A percentile compares a stretch with the other conserved stretches of the same genome.
Conservation (phyloP, 2,329 filamentous ascomycete species). For the Trichoderma sp. region DNA sequence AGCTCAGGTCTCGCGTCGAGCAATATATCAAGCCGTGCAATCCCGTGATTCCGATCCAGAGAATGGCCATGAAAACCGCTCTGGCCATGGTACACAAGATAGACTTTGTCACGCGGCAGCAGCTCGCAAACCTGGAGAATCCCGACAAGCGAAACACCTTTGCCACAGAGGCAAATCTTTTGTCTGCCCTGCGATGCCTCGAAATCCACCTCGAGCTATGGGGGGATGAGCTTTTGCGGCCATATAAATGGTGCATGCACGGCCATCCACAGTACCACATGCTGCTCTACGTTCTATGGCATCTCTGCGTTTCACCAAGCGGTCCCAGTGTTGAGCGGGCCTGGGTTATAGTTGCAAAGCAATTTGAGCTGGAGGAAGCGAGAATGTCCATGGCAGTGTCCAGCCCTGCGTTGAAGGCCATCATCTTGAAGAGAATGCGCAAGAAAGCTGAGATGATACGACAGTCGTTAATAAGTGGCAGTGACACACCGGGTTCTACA, state of each 20-base stretch:
- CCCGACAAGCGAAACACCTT: conserved; percentile 29
- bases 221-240: conserved; percentile 41
- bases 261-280: conserved; percentile 47
- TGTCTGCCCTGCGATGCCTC: conserved; percentile 38
- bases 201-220: conserved; percentile 36
- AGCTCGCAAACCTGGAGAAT: conserved; percentile 30
- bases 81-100: conserved; percentile 39
- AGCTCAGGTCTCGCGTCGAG: conserved; percentile 38
- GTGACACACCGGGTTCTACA: background rate
- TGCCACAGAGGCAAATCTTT: conserved; percentile 39
- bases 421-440: conserved; percentile 20
- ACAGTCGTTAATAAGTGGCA: conserved; percentile 1
- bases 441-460: conserved; percentile 25
- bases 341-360: conserved; percentile 14
- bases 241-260: conserved; percentile 43
- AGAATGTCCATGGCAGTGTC: conserved; percentile 21
- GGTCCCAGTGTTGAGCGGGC: conserved; percentile 34
- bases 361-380: conserved; percentile 19
- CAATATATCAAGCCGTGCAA: conserved; percentile 46
- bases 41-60: conserved; percentile 51
- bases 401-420: conserved; percentile 19
- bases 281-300: conserved; percentile 47
- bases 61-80: conserved; percentile 35
- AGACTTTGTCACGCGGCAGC: conserved; percentile 39
- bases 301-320: conserved; percentile 43